Evolutionary conservation across 352 stramenopile species (phyloP).

Genomic region (Phytophthora agathidicida): DNA sequence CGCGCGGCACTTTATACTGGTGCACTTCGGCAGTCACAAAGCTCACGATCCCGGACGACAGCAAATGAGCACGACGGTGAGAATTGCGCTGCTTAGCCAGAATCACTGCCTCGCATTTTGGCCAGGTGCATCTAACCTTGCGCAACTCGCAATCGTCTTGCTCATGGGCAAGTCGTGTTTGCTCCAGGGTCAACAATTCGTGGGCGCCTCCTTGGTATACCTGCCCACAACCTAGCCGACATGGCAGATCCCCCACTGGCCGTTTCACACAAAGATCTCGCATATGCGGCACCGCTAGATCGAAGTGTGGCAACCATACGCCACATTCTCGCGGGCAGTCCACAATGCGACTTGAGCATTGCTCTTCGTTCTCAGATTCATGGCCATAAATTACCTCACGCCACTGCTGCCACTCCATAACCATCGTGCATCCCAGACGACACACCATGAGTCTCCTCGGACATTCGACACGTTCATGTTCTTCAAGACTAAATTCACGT

Average conservation of each 20-base stretch:
- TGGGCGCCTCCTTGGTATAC: conserved; percentile 64
- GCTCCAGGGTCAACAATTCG: conserved; percentile 67
- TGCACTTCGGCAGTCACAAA: conserved; percentile 69
- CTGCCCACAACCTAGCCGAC: conserved; percentile 61
- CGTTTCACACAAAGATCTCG: conserved; percentile 60
- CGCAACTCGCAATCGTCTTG: conserved; percentile 70
- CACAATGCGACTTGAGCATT: conserved; percentile 60
- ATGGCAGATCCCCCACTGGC: conserved; percentile 62
- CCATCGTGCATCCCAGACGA: conserved; percentile 60
- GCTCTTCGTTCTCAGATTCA: conserved; percentile 45
- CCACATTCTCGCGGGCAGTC: conserved; percentile 71
- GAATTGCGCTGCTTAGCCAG: conserved; percentile 64
- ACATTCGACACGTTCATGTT: conserved; percentile 68
- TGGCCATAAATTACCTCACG: conserved; percentile 56
- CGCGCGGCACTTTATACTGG: conserved; percentile 71
- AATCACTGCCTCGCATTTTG: conserved; percentile 57
- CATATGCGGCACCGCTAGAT: conserved; percentile 57
- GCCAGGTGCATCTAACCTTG: conserved; percentile 79
- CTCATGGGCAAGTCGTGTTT: conserved; percentile 70
- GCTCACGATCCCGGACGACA: conserved; percentile 61
- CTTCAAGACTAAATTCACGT: conserved; percentile 42
- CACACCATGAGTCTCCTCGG: conserved; percentile 65
- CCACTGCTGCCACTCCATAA: conserved; percentile 60
- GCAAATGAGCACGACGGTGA: conserved; percentile 63
- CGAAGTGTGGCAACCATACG: conserved; percentile 60